Evolutionary conservation across 83 land plant genomes (phyloP), one percentile per base, ranked within the genome.

Genomic region (Diphasiastrum complanatum): DNA sequence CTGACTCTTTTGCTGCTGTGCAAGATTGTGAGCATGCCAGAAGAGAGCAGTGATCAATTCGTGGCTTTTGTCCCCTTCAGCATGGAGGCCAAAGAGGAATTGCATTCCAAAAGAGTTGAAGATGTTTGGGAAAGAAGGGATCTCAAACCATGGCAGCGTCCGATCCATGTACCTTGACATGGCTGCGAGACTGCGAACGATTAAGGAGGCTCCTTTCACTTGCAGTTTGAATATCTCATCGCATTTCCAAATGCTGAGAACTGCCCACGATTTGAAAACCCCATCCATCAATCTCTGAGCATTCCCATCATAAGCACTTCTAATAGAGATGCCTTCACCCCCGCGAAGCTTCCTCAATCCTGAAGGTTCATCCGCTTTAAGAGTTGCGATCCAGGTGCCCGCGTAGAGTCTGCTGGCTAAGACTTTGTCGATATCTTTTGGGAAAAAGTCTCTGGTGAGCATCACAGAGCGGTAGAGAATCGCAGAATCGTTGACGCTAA

Each of bases 381-480:
- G 49, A 16, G 64, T 68, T 19, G 95, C 89, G 19, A 79, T 48
- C 75, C 75, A 84, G 6, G 90, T 89, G 30, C 85, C 90, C 19
- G 78, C 78, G 56, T 53, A 68, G 53, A 82, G 85, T 50, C 50
- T 54, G 79, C 80, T 80, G 50, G 45, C 43, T 10, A 89, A 77
- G 1, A 89, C 79, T 26, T 70, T 49, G 64, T 75, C 91, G 51
- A 89, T 81, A 68, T 89, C 96, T 43, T 73, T 65, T 31, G 96
- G 96, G 80, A 89, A 89, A 76, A 89, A 89, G 78, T 89, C 96
- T 18, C 68, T 68, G 51, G 81, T 67, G 50, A 81, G 45, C 78
- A 83, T 73, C 2, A 75, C 71, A 33, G 64, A 63, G 26, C 89
- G 79, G 80, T 89, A 89, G 51, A 89, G 72, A 24, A 60, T 4